Base-by-base conservation (phyloP, 352 stramenopile genomes). In the Plasmopara viticola region DNA sequence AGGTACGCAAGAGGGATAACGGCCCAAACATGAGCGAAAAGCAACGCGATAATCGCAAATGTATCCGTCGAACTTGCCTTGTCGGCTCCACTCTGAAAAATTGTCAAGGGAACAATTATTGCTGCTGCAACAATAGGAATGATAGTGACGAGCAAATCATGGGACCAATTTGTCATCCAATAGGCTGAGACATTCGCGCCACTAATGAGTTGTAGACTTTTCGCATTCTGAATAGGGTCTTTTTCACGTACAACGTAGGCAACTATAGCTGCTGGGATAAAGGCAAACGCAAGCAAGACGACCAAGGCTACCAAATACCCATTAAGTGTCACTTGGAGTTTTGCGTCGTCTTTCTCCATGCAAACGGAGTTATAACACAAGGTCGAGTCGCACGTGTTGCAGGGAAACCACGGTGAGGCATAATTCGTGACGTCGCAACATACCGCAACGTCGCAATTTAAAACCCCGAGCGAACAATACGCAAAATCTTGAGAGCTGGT, bases 231-330 rank as follows among this genome's bases (percentile, higher is more conserved):
- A 31, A 48, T 76, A 6, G 76, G 74, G 20, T 85, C 58, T 46
- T 87, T 86, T 17, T 90, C 79, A 5, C 66, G 60, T 6, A 90
- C 76, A 17, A 84, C 53, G 31, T 86, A 87, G 7, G 72, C 74
- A 10, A 90, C 72, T 17, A 87, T 60, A 1, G 72, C 66, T 18
- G 79, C 76, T 4, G 76, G 79, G 14, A 90, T 60, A 44, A 90
- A 90, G 0, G 79, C 71, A 25, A 87, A 87, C 18, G 72, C 79
- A 28, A 90, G 60, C 59, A 86, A 74, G 13, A 80, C 64, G 33
- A 90, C 60, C 28, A 87, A 61, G 0, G 70, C 58, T 9, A 73
- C 53, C 12, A 87, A 58, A 46, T 87, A 87, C 0, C 64, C 72
- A 41, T 89, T 89, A 13, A 89, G 53, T 2, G 68, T 73, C 43